phyloP scores from a whole-genome alignment of 2,329 filamentous ascomycete species.

The Epichloe amarillans region DNA sequence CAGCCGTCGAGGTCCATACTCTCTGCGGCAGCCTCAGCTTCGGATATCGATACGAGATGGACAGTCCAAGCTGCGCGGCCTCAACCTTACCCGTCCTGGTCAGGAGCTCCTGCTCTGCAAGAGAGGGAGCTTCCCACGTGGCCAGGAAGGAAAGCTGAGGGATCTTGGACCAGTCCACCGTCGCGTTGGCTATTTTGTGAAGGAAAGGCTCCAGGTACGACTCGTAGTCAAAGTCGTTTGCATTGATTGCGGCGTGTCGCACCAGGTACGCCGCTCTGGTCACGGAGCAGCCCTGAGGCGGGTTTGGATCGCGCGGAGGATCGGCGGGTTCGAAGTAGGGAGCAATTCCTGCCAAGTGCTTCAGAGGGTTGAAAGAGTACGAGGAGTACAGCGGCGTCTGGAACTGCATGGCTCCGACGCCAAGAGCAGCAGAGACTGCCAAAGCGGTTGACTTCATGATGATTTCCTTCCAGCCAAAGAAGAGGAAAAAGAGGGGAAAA shows the following conservation, averaged over 20 bases:
- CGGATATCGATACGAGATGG: constrained; percentile 39
- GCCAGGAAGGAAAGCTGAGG: constrained; percentile 42
- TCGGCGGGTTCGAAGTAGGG: constrained; percentile 44
- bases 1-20: constrained; percentile 50
- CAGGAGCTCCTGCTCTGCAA: constrained; percentile 42
- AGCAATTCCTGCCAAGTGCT: constrained; percentile 41
- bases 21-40: constrained; percentile 36
- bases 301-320: constrained; percentile 17
- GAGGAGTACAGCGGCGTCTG: constrained; percentile 25
- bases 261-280: constrained; percentile 40
- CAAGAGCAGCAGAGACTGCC: neutral
- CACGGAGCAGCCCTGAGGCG: constrained; percentile 36
- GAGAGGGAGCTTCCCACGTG: constrained; percentile 45
- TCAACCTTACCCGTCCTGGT: constrained; percentile 49
- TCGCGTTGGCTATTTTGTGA: constrained; percentile 44
- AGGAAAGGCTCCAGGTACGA: constrained; percentile 43
- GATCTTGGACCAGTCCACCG: constrained; percentile 42
- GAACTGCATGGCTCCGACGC: constrained; percentile 1
- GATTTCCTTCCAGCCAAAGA: neutral
- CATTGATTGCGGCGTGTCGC: constrained; percentile 47
- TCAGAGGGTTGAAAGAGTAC: constrained; percentile 38
- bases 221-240: constrained; percentile 46
- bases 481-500: neutral
- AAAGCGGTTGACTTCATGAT: neutral
- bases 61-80: constrained; percentile 46